These are phyloP conservation scores for Wickerhamiella hasegawae DNA, from an alignment of 805 yeast genomes.

Conservation along the genomic window DNA sequence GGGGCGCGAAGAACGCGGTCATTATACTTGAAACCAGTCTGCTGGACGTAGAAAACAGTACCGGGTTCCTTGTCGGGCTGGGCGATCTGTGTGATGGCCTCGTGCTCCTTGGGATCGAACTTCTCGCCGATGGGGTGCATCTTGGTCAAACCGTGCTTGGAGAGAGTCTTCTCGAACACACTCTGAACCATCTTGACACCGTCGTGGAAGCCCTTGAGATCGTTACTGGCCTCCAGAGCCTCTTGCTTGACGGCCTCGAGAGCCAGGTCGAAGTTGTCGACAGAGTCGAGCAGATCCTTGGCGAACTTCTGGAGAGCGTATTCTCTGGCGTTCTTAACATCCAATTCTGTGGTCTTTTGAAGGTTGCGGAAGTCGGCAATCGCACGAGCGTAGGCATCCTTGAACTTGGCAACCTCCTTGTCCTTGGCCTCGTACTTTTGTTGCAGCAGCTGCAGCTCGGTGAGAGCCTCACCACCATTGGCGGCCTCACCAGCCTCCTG, in stretches of 20 bases:
- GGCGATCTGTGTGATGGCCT: conserved; percentile 79
- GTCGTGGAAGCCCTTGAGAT: conserved; percentile 59
- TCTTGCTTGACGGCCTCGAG: conserved; percentile 40
- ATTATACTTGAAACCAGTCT: conserved; percentile 72
- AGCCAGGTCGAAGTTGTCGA: conserved; percentile 84
- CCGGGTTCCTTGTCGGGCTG: conserved; percentile 84
- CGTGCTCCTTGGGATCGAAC: conserved; percentile 85
- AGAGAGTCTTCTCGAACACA: conserved; percentile 70
- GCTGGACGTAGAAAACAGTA: conserved; percentile 84
- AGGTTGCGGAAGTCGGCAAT: conserved; percentile 86
- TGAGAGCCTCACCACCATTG: conserved; percentile 10
- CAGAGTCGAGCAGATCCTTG: conserved; percentile 72
- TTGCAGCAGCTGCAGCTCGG: conserved; percentile 26
- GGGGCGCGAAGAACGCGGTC: conserved; percentile 87
- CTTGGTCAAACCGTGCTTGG: conserved; percentile 64
- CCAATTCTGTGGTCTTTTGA: conserved; percentile 80
- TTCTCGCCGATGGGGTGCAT: conserved; percentile 70
- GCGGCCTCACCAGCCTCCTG: conserved; percentile 7
- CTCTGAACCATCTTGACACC: conserved; percentile 85
- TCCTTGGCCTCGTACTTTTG: conserved; percentile 37
- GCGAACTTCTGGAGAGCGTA: conserved; percentile 88
- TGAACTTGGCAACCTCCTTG: conserved; percentile 59
- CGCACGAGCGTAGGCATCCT: conserved; percentile 67
- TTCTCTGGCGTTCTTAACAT: conserved; percentile 72
- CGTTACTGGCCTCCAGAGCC: conserved; percentile 33